Evolutionary conservation across 495 filamentous ascomycete genomes (phyloP), one percentile per base, ranked within the genome.

Genomic region (Tirmania nivea): DNA sequence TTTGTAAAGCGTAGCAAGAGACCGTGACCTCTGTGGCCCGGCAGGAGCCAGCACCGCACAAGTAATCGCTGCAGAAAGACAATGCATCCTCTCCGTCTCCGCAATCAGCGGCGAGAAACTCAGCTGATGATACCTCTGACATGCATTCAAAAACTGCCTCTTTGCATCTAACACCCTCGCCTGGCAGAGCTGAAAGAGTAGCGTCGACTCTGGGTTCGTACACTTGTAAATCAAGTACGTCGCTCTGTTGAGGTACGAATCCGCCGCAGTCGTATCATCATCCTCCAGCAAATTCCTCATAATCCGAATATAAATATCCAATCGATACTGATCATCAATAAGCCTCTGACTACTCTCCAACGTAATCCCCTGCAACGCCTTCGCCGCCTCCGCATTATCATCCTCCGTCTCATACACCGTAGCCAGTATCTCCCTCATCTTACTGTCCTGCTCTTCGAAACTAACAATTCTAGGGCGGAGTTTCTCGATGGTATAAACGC

Each of bases 11-110:
- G 79, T 79, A 3, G 78, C 83, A 8, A 97, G 72, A 8, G 76
- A 76, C 10, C 84, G 74, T 52, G 83, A 86, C 14, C 90, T 83
- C 58, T 79, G 71, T 0, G 90, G 90, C 0, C 90, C 90, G 5
- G 90, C 90, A 0, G 88, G 88, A 0, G 87, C 89, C 10, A 97
- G 77, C 20, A 97, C 81, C n/a, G 88, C 90, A 62, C 88, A 94
- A 49, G 80, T 84, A 52, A 94, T 88, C n/a, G 92, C 85, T 58
- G 84, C 84, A 51, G 78, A 77, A 3, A 97, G 74, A 16, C 87
- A 84, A 48, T 84, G 82, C 53, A 94, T 67, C 8, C 86, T 75
- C 68, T 87, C 88, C 45, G 82, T 83, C 60, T 94, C 89, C 45
- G 83, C 84, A 7, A 97, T 76, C 34, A 77, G 72, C 1, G 77